Evolutionary conservation across 129 eudicot genomes (phyloP).

Genomic region (Tagetes erecta): DNA sequence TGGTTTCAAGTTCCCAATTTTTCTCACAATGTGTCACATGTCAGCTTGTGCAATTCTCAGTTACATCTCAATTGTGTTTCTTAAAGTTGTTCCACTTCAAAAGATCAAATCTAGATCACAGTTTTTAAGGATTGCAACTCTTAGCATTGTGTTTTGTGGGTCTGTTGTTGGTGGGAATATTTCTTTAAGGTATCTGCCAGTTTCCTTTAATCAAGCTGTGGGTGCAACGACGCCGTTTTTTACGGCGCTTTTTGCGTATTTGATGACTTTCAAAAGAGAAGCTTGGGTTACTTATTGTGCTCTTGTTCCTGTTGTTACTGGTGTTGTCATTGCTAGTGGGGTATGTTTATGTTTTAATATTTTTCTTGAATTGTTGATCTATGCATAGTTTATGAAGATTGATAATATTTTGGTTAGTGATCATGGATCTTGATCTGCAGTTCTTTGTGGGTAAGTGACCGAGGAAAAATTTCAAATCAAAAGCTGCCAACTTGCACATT

Average conservation of each 20-base stretch:
- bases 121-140: constrained; percentile 67
- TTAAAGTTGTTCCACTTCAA: constrained; percentile 72
- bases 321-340: constrained; percentile 98
- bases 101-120: constrained; percentile 83
- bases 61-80: constrained; percentile 70
- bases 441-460: neutral
- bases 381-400: neutral
- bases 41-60: constrained; percentile 88
- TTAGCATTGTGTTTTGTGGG: constrained; percentile 84
- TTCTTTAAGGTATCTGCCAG: constrained; percentile 71
- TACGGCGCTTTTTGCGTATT: constrained; percentile 89
- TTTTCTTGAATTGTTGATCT: constrained; percentile 16
- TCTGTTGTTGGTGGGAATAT: constrained; percentile 96
- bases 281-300: constrained; percentile 85
- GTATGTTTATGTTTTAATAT: constrained; percentile 32
- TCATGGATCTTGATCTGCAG: constrained; percentile 6
- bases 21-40: constrained; percentile 97
- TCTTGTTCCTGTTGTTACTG: constrained; percentile 92
- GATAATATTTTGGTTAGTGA: neutral
- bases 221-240: constrained; percentile 98
- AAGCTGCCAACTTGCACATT: neutral
- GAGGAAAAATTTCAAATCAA: neutral
- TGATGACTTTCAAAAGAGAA: constrained; percentile 79
- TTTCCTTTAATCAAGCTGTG: constrained; percentile 94
- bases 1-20: constrained; percentile 82